These are phyloP conservation scores for Neocallimastix lanati DNA, from an alignment of 192 early-diverging fungal genomes.

Conservation along the genomic window DNA sequence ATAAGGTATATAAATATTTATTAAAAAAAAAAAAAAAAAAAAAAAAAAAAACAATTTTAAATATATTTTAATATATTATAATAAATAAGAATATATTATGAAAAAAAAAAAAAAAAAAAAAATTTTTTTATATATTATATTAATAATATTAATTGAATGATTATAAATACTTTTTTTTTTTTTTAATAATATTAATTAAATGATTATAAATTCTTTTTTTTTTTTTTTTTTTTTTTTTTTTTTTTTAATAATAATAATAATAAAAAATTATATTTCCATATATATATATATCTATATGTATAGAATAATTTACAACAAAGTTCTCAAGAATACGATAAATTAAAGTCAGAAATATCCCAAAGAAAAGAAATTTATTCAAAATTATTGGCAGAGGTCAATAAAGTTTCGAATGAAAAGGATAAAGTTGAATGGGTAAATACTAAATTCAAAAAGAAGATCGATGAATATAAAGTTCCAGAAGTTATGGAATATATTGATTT, in stretches of 20 bases:
- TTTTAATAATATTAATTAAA: too few relatives aligned
- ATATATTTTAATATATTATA: not conserved
- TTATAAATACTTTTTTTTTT: too few relatives aligned
- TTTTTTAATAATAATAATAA: not conserved
- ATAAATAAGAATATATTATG: too few relatives aligned
- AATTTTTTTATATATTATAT: too few relatives aligned
- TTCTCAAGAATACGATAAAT: constrained; percentile 14
- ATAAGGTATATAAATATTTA: constrained; percentile 25
- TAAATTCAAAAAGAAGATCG: constrained; percentile 15
- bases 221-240: not conserved
- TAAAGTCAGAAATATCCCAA: constrained; percentile 21
- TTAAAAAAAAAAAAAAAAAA: too few relatives aligned
- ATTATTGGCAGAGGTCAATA: constrained; percentile 15
- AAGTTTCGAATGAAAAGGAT: constrained; percentile 17
- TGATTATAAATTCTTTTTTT: too few relatives aligned
- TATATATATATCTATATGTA: not conserved
- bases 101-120: too few relatives aligned
- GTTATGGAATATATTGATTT: constrained; percentile 28
- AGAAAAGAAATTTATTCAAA: constrained; percentile 23
- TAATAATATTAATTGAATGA: too few relatives aligned
- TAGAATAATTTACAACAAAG: constrained; percentile 27
- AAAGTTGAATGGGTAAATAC: constrained; percentile 15
- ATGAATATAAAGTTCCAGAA: constrained; percentile 27
- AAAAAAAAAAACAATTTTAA: too few relatives aligned
- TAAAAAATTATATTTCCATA: too few relatives aligned